Conservation (phyloP, 805 yeast species). For the Teunomyces kruisii region DNA sequence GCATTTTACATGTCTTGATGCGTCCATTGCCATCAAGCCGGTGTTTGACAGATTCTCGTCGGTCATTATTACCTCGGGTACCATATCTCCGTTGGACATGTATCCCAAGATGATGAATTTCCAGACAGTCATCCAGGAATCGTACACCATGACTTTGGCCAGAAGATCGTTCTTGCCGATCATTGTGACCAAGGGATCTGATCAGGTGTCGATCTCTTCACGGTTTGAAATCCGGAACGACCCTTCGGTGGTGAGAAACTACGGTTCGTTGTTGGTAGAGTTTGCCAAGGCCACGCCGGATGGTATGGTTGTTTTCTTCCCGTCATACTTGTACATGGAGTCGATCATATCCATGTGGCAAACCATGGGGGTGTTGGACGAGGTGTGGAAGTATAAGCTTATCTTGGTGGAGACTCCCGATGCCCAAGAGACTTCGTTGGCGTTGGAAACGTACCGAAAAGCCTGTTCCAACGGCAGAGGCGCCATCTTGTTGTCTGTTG, state of each 20-base stretch:
- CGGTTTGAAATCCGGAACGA: slow-evolving; percentile 96
- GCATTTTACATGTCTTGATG: slow-evolving; percentile 92
- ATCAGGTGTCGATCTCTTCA: slow-evolving; percentile 95
- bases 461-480: slow-evolving; percentile 98
- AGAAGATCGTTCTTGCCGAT: slow-evolving; percentile 90
- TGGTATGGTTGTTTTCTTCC: slow-evolving; percentile 97
- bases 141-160: slow-evolving; percentile 93
- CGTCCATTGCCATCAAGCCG: slow-evolving; percentile 96
- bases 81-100: slow-evolving; percentile 98
- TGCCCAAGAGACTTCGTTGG: slow-evolving; percentile 96
- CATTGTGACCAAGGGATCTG: slow-evolving; percentile 96
- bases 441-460: slow-evolving; percentile 90
- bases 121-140: slow-evolving; percentile 89
- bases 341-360: slow-evolving; percentile 99
- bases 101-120: slow-evolving; percentile 95
- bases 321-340: slow-evolving; percentile 96
- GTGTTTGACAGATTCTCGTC: slow-evolving; percentile 91
- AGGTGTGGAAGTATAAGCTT: slow-evolving; percentile 96
- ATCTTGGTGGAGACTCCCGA: slow-evolving; percentile 98
- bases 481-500: slow-evolving; percentile 92
- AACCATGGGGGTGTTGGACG: slow-evolving; percentile 95
- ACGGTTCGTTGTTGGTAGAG: slow-evolving; percentile 89
- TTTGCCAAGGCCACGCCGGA: slow-evolving; percentile 96
- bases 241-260: slow-evolving; percentile 95
- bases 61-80: slow-evolving; percentile 94